These are phyloP conservation scores for Adansonia grandidieri DNA, from an alignment of 441 rosid genomes.

Conservation along the genomic window DNA sequence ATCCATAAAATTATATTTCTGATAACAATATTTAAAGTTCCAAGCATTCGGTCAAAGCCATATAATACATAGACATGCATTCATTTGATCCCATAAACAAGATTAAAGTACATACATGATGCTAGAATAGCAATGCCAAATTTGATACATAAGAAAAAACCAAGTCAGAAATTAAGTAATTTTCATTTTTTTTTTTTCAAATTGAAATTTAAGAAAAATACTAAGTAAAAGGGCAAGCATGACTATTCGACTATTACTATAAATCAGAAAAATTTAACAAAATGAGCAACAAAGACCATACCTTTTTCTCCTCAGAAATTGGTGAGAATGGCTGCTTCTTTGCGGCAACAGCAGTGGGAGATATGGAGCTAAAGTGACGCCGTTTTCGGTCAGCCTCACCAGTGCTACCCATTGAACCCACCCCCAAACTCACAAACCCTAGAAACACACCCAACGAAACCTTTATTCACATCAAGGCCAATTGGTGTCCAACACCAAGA, in stretches of 20 bases:
- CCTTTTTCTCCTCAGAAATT: conserved; percentile 87
- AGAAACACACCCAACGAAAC: conserved; percentile 35
- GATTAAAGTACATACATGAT: background rate
- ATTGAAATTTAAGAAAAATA: background rate
- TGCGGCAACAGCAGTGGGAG: conserved; percentile 73
- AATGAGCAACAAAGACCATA: background rate
- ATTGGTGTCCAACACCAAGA: conserved; percentile 12
- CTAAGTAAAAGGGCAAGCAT: background rate
- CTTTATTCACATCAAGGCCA: conserved; percentile 40
- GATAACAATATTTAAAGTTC: background rate
- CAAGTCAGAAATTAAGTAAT: conserved; percentile 14
- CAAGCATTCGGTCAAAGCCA: conserved; percentile 7
- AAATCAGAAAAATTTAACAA: conserved; percentile 6
- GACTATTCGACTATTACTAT: background rate
- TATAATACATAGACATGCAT: background rate
- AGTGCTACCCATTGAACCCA: conserved; percentile 79
- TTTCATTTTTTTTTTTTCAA: background rate
- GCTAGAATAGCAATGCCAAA: conserved; percentile 6
- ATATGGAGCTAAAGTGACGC: conserved; percentile 78
- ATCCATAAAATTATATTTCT: background rate
- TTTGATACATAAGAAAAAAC: conserved; percentile 14
- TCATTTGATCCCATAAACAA: conserved; percentile 2
- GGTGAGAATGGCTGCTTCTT: conserved; percentile 75
- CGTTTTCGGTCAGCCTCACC: conserved; percentile 94
- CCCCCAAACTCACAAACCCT: conserved; percentile 50